A percentile compares a stretch with the other conserved stretches of the same genome.
Conservation (phyloP, 2,329 filamentous ascomycete species). For the Colletotrichum abscissum region DNA sequence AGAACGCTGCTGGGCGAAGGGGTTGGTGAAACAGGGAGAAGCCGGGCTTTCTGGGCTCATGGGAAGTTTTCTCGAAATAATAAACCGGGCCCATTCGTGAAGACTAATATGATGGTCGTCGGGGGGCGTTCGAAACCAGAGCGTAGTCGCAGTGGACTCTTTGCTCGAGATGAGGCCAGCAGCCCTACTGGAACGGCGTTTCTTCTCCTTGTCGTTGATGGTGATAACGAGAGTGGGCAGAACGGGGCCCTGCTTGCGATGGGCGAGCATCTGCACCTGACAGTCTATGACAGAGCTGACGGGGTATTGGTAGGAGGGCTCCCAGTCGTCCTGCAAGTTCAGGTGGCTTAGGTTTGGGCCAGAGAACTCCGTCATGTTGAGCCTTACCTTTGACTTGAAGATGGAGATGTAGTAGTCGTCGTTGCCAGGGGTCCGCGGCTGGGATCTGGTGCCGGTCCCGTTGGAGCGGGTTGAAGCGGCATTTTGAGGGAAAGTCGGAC, state of each 20-base stretch:
- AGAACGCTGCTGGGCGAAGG: constrained; percentile 51
- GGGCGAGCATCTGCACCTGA: constrained; percentile 67
- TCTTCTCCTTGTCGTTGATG: constrained; percentile 70
- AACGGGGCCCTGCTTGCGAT: constrained; percentile 70
- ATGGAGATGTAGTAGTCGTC: constrained; percentile 63
- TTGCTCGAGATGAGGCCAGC: constrained; percentile 65
- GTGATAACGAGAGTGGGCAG: constrained; percentile 70
- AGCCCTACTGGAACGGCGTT: constrained; percentile 73
- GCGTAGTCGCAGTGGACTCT: constrained; percentile 58
- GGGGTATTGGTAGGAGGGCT: constrained; percentile 65
- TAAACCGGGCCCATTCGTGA: constrained; percentile 69
- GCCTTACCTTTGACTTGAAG: constrained; percentile 65
- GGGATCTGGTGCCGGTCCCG: constrained; percentile 48
- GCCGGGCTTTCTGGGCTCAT: constrained; percentile 64
- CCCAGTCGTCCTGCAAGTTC: constrained; percentile 59
- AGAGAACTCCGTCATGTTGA: constrained; percentile 25
- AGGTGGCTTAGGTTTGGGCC: constrained; percentile 27
- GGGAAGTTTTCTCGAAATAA: constrained; percentile 57
- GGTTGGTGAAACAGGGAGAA: constrained; percentile 64
- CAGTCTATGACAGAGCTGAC: constrained; percentile 65
- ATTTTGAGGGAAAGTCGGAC: constrained; percentile 52
- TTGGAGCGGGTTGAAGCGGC: constrained; percentile 49
- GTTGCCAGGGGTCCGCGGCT: constrained; percentile 39
- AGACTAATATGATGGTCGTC: constrained; percentile 65
- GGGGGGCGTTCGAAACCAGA: constrained; percentile 67